A percentile compares a stretch with the other conserved stretches of the same genome.
phyloP scores from a whole-genome alignment of 2,329 filamentous ascomycete genomes.

The Diplodia corticola region DNA sequence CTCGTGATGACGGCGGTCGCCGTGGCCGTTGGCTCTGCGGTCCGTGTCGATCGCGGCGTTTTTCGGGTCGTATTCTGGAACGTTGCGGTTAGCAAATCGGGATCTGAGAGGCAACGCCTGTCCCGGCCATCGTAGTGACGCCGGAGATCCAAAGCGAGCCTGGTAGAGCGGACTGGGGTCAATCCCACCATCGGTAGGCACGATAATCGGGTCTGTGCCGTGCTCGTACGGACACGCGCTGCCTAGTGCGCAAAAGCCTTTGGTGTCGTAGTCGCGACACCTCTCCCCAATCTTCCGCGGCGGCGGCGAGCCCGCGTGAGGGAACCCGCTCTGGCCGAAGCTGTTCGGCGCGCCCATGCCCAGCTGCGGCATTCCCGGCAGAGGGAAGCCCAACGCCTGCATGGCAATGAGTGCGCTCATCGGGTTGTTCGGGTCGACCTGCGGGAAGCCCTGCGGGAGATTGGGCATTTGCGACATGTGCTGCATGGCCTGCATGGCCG shows the following conservation, averaged over 20 bases:
- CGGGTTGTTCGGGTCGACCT: slow-evolving; percentile 61
- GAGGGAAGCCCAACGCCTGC: slow-evolving; percentile 53
- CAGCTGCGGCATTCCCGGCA: slow-evolving; percentile 49
- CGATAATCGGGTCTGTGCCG: slow-evolving; percentile 54
- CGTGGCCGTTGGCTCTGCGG: slow-evolving; percentile 32
- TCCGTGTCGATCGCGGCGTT: slow-evolving; percentile 47
- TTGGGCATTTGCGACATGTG: slow-evolving; percentile 39
- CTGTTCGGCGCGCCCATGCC: slow-evolving; percentile 32
- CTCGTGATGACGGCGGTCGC: slow-evolving; percentile 26
- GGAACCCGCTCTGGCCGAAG: slow-evolving; percentile 24
- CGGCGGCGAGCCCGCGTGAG: slow-evolving; percentile 24
- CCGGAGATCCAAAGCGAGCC: neutral
- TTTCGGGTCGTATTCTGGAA: slow-evolving; percentile 60
- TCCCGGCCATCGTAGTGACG: slow-evolving; percentile 28
- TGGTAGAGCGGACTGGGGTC: neutral
- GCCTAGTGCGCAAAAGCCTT: slow-evolving; percentile 70
- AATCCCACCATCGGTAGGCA: slow-evolving; percentile 31
- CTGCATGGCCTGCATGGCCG: slow-evolving; percentile 38
- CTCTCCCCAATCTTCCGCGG: slow-evolving; percentile 45
- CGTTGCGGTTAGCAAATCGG: slow-evolving; percentile 24
- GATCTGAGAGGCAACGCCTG: neutral
- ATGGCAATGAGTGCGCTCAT: slow-evolving; percentile 64
- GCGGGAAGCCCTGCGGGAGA: slow-evolving; percentile 49
- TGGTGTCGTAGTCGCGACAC: slow-evolving; percentile 71
- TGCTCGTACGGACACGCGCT: slow-evolving; percentile 70